These are phyloP conservation scores for Nakazawaea holstii DNA, from an alignment of 805 yeast genomes.

Conservation along the genomic window DNA sequence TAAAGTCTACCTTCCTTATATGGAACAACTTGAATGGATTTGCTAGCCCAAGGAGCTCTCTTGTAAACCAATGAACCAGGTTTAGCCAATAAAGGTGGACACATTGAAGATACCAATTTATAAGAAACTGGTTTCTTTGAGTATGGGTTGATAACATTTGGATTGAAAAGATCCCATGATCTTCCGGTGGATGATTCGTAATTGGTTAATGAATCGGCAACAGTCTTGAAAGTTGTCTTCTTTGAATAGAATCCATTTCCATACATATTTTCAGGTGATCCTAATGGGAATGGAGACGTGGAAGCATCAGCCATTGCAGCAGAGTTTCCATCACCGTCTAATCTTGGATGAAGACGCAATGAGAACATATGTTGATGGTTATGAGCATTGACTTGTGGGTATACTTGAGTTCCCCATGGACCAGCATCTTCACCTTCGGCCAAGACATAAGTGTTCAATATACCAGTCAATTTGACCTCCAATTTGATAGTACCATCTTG, in stretches of 20 bases:
- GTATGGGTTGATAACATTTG: conserved; percentile 57
- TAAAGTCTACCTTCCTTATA: conserved; percentile 68
- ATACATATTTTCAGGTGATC: conserved; percentile 65
- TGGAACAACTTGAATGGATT: conserved; percentile 64
- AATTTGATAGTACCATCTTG: conserved; percentile 81
- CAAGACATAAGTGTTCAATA: conserved; percentile 66
- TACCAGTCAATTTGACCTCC: conserved; percentile 78
- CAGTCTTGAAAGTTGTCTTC: conserved; percentile 63
- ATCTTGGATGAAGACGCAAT: conserved; percentile 72
- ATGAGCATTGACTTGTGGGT: conserved; percentile 79
- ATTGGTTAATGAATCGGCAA: conserved; percentile 58
- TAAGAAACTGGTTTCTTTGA: conserved; percentile 74
- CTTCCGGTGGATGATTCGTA: conserved; percentile 59
- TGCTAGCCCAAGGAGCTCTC: conserved; percentile 79
- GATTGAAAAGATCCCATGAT: conserved; percentile 77
- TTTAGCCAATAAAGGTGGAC: conserved; percentile 69
- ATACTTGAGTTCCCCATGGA: conserved; percentile 78
- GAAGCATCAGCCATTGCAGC: conserved; percentile 63
- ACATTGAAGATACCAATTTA: conserved; percentile 70
- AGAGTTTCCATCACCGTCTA: conserved; percentile 77
- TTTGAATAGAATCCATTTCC: conserved; percentile 74
- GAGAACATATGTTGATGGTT: conserved; percentile 84
- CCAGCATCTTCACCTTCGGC: conserved; percentile 61
- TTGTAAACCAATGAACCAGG: conserved; percentile 70
- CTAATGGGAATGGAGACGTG: conserved; percentile 53